A percentile compares a stretch with the other conserved stretches of the same genome.
Conservation (phyloP, 441 rosid species). For the Breynia disticha region DNA sequence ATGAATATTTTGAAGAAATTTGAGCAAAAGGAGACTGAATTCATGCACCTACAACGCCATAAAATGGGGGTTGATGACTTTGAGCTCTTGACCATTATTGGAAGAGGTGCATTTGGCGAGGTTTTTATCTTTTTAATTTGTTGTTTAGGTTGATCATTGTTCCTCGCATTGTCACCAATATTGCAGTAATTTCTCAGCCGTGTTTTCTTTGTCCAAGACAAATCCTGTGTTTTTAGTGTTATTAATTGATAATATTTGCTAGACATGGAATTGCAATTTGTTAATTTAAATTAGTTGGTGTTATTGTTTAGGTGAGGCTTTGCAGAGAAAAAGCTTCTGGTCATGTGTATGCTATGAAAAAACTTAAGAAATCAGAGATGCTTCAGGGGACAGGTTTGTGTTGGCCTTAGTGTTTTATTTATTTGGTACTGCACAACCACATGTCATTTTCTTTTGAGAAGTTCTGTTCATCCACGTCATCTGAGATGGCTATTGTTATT, state of each 20-base stretch:
- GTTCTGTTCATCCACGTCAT: neutral
- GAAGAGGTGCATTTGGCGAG: conserved; percentile 89
- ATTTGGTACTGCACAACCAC: neutral
- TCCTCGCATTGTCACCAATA: neutral
- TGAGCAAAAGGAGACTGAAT: conserved; percentile 78
- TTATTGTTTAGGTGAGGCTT: conserved; percentile 49
- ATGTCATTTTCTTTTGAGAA: neutral
- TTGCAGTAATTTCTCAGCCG: neutral
- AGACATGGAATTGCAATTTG: neutral
- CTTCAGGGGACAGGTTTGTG: conserved; percentile 76
- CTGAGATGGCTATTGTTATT: no score
- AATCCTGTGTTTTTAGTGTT: no score
- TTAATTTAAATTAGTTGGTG: neutral
- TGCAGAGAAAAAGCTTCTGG: conserved; percentile 65
- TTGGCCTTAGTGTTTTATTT: neutral
- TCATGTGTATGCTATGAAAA: conserved; percentile 83
- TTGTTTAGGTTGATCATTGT: neutral
- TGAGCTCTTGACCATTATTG: conserved; percentile 72
- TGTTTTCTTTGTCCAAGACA: no score
- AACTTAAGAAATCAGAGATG: conserved; percentile 85
- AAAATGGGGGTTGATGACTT: conserved; percentile 81
- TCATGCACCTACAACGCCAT: conserved; percentile 76
- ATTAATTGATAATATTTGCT: neutral
- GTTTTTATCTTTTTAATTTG: conserved; percentile 15
- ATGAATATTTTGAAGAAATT: conserved; percentile 56